Evolutionary conservation across 2,329 filamentous ascomycete species (phyloP).

Genomic region (Aspergillus neoniger): DNA sequence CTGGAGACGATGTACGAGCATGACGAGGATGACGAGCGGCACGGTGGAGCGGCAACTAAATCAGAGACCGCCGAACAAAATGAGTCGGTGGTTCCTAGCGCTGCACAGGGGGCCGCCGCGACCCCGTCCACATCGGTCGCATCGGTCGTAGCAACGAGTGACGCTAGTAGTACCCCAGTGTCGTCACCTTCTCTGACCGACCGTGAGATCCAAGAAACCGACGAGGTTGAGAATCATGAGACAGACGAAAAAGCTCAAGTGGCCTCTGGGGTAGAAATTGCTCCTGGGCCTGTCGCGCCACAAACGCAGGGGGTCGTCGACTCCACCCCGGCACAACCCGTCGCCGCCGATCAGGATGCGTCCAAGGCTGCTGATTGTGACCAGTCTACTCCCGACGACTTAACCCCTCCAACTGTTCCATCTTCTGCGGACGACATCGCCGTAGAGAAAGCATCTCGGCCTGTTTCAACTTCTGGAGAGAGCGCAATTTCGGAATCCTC

Average conservation of each 20-base stretch:
- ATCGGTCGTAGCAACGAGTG: constrained; percentile 21
- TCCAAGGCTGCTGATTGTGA: constrained; percentile 11
- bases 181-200: constrained; percentile 27
- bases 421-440: constrained; percentile 8
- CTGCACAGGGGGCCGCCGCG: constrained; percentile 21
- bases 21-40: constrained; percentile 32
- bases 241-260: constrained; percentile 32
- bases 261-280: constrained; percentile 11
- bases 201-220: constrained; percentile 14
- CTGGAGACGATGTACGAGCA: constrained; percentile 43
- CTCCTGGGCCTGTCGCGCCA: not conserved
- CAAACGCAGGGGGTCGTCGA: constrained; percentile 30
- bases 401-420: constrained; percentile 10
- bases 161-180: constrained; percentile 22
- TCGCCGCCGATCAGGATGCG: constrained; percentile 11
- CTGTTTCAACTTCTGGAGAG: constrained; percentile 33
- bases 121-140: constrained; percentile 23
- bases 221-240: constrained; percentile 37
- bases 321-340: constrained; percentile 19
- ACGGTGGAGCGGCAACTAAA: not conserved
- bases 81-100: not conserved
- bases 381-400: constrained; percentile 10
- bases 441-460: constrained; percentile 22
- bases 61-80: not conserved
- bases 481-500: constrained; percentile 31